Base-by-base conservation (phyloP, 768 basidiomycete species). In the Pholiota molesta region DNA sequence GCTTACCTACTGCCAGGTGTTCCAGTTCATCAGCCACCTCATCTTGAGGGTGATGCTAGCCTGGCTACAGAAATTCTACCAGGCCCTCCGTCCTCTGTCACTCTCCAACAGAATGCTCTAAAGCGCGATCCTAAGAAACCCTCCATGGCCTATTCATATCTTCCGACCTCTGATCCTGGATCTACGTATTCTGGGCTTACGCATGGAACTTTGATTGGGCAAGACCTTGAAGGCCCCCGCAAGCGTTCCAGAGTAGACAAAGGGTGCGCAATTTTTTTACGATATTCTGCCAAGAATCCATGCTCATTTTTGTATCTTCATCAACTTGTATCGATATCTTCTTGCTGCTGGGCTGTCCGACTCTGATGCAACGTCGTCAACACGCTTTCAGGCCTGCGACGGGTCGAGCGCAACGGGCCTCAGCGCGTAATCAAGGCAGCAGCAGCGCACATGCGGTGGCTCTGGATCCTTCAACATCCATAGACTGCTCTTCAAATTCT, bases 61-160 rank as follows among this genome's bases (percentile, higher is more conserved):
- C 83, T 94, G 69, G 92, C 94, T 64, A 95, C 93, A 62, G 93
- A 94, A 83, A 90, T 95, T 78, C 84, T 95, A 69, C 93, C 93
- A 71, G 92, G 92, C 26, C 93, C 93, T 62, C 93, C 93, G 56
- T 86, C 92, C 66, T 75, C 92, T 64, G 78, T 82, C 66, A 86
- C 89, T 68, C 77, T 87, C 61, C 89, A 88, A 76, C 90, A 91
- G 77, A 78, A 84, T 69, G 79, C 84, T 58, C 81, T 86, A 71
- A 91, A 89, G 79, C 87, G 90, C 72, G 92, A 94, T 79, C 87
- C 87, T 70, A 91, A 84, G 80, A 92, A 94, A 77, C 85, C 89
- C 55, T 75, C 83, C 65, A 78, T 83, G 66, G 76, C 82, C 62
- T 81, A 86, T 76, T 93, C 93, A 64, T 95, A 94, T 81, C 81